A percentile compares a stretch with the other conserved stretches of the same genome.
These are phyloP conservation scores for Ascodesmis nigricans DNA, from an alignment of 495 filamentous ascomycete genomes.

Conservation along the genomic window DNA sequence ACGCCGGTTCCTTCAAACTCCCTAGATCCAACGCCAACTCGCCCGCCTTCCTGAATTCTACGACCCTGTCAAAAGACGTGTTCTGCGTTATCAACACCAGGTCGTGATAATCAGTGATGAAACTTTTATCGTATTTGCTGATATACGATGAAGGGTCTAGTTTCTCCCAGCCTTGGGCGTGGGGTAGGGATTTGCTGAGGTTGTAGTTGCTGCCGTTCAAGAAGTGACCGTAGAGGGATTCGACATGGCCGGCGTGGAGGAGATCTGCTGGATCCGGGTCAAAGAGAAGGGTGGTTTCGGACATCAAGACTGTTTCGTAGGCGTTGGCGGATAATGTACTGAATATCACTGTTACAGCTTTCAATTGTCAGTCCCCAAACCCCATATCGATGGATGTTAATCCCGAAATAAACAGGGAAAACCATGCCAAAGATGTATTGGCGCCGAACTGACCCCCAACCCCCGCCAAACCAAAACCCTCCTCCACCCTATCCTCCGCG, in stretches of 20 bases:
- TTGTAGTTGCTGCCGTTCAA: background rate
- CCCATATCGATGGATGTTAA: background rate
- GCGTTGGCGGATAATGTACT: slow-evolving; percentile 1
- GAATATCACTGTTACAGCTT: slow-evolving; percentile 4
- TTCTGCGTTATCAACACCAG: no score
- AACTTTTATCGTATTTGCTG: no score
- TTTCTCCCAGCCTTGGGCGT: background rate
- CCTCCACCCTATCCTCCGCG: background rate
- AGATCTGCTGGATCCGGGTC: no score
- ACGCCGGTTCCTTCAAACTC: no score
- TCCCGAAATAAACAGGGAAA: background rate
- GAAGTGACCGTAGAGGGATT: no score
- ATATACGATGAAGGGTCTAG: background rate
- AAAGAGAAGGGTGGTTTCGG: background rate
- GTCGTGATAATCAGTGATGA: no score
- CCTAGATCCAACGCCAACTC: slow-evolving; percentile 1
- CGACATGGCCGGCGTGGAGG: no score
- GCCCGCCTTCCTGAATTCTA: background rate
- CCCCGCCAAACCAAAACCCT: slow-evolving; percentile 2
- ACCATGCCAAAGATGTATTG: slow-evolving; percentile 5
- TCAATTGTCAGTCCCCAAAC: background rate
- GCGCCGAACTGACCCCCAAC: slow-evolving; percentile 1
- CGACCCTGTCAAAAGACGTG: background rate
- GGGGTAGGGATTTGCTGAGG: background rate
- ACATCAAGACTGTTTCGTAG: background rate